A percentile compares a stretch with the other conserved stretches of the same genome.
Conservation (phyloP, 805 yeast genomes). For the Spathaspora sp. region DNA sequence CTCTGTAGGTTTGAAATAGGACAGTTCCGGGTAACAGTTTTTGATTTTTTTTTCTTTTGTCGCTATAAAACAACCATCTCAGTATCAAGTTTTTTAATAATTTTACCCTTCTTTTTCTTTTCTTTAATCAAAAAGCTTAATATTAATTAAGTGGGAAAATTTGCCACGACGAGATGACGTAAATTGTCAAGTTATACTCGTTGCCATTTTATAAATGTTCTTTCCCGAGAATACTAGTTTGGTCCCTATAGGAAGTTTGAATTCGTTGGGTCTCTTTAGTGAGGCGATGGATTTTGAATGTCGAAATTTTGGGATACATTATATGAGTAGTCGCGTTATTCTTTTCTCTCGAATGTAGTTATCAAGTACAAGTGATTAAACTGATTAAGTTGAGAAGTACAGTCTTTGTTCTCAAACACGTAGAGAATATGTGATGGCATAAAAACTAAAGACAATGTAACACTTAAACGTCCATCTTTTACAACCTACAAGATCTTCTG, state of each 20-base stretch:
- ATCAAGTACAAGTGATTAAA: too few relatives aligned
- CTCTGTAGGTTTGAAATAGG: not conserved
- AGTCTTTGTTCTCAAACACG: too few relatives aligned
- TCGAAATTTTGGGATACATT: slow-evolving; percentile 50
- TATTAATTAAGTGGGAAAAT: slow-evolving; percentile 43
- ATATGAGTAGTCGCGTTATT: not conserved
- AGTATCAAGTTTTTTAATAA: slow-evolving; percentile 1
- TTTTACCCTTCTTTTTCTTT: slow-evolving; percentile 6
- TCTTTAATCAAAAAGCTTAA: slow-evolving; percentile 54
- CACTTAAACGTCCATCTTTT: too few relatives aligned
- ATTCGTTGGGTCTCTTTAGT: slow-evolving; percentile 47
- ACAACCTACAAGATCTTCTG: too few relatives aligned
- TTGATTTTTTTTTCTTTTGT: not conserved
- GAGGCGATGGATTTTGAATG: slow-evolving; percentile 58
- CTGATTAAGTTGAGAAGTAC: too few relatives aligned
- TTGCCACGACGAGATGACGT: slow-evolving; percentile 69
- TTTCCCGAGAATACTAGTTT: slow-evolving; percentile 48
- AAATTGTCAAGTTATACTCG: slow-evolving; percentile 58
- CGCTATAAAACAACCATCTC: not conserved
- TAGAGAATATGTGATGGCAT: too few relatives aligned
- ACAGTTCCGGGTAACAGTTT: not conserved
- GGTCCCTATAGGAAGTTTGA: slow-evolving; percentile 61
- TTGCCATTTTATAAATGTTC: slow-evolving; percentile 51
- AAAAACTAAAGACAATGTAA: too few relatives aligned
- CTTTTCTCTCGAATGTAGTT: too few relatives aligned